Evolutionary conservation across 2,329 filamentous ascomycete genomes (phyloP).

Genomic region (Colletotrichum sansevieriae): DNA sequence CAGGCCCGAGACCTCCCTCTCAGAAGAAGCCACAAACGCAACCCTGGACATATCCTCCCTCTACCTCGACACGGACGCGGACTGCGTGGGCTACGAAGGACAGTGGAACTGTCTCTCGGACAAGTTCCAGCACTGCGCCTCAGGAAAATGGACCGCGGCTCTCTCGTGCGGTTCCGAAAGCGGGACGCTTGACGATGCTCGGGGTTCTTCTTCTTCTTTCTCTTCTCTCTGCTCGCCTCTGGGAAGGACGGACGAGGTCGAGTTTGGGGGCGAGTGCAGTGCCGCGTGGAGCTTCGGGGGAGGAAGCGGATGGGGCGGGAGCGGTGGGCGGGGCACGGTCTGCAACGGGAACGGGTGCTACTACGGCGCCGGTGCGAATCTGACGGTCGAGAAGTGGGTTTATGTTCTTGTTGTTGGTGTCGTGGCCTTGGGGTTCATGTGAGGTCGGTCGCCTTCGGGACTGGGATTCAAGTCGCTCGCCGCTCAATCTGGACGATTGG

Average conservation of each 20-base stretch:
- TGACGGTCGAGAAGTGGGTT: constrained; percentile 22
- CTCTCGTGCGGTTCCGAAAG: constrained; percentile 17
- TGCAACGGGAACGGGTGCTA: constrained; percentile 32
- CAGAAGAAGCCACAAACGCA: constrained; percentile 6
- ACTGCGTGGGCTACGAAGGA: constrained; percentile 60
- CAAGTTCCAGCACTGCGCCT: constrained; percentile 64
- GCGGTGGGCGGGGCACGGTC: neutral
- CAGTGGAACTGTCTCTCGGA: constrained; percentile 67
- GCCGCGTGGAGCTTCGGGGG: constrained; percentile 26
- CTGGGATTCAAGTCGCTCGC: too few species aligned
- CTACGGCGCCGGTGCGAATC: constrained; percentile 21
- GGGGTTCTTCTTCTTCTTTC: neutral
- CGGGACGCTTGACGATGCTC: neutral
- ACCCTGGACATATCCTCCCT: constrained; percentile 39
- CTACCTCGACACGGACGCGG: constrained; percentile 52
- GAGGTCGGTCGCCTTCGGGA: neutral
- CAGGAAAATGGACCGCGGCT: constrained; percentile 59
- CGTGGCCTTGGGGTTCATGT: constrained; percentile 15
- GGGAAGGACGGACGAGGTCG: constrained; percentile 32
- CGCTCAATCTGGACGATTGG: too few species aligned
- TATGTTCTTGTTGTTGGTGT: constrained; percentile 14
- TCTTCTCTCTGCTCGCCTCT: constrained; percentile 24
- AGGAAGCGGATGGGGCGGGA: constrained; percentile 5
- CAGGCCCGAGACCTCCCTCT: constrained; percentile 39
- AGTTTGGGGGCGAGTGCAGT: constrained; percentile 32